phyloP scores from a whole-genome alignment of 345 rosid genomes.

The Hirschfeldia incana region DNA sequence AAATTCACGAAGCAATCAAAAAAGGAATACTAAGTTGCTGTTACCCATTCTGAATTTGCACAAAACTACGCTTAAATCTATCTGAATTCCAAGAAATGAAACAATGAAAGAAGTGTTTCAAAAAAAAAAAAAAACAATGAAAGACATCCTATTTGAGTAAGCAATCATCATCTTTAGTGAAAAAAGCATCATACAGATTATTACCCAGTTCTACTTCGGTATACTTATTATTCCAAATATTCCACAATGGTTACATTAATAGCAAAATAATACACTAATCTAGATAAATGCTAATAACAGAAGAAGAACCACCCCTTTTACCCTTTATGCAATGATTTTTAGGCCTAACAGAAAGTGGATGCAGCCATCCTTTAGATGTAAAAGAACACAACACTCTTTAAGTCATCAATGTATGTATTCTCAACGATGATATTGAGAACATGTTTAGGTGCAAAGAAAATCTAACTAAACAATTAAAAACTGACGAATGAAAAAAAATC shows the following conservation, averaged over 20 bases:
- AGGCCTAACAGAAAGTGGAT: conserved; percentile 15
- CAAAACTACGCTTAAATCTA: conserved; percentile 2
- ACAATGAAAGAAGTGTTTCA: neutral
- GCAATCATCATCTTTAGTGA: neutral
- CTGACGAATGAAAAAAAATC: conserved; percentile 12
- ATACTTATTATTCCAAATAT: conserved; percentile 10
- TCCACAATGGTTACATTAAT: conserved; percentile 12
- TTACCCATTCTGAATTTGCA: conserved; percentile 6
- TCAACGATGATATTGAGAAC: conserved; percentile 9
- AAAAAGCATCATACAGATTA: conserved; percentile 2
- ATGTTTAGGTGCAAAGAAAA: conserved; percentile 20
- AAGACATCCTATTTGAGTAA: conserved; percentile 11
- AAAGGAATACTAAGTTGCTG: conserved; percentile 1
- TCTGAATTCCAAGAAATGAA: conserved; percentile 6
- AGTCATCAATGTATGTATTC: conserved; percentile 25
- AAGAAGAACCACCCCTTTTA: conserved; percentile 11
- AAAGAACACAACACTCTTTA: conserved; percentile 22
- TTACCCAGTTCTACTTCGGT: conserved; percentile 13
- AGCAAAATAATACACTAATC: conserved; percentile 2
- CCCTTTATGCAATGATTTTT: conserved; percentile 6
- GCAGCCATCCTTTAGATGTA: neutral
- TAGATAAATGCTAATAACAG: neutral
- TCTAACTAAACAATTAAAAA: neutral
- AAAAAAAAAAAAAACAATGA: neutral
- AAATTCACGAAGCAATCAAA: conserved; percentile 19